Evolutionary conservation across 805 yeast species (phyloP), one percentile per base, ranked within the genome.

Genomic region (Jamesozyma hellenica): DNA sequence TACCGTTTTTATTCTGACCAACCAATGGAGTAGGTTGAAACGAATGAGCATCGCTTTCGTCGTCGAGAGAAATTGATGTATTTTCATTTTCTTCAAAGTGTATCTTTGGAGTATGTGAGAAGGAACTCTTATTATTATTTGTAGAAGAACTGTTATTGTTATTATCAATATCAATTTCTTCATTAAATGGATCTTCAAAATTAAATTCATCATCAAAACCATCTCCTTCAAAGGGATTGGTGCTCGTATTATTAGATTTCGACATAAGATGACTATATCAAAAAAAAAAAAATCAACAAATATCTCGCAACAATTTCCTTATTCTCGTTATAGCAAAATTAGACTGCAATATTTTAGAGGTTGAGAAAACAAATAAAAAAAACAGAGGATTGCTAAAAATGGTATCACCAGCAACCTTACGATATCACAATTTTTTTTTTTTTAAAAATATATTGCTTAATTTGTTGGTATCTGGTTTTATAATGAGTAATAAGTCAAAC

Each of bases 1-100:
- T 42, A 8, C 53, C 54, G 3, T 47, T 39, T 6, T 27, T 31
- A 31, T 42, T 27, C 6, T 39, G 42, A 28, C 49, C 50, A n/a
- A 55, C 34, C 27, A 48, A 46, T 16, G 61, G 61, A 16, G 61
- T 56, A 3, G 51, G 52, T 17, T 50, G 44, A 31, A 52, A 54
- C 5, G 61, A 56, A 40, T 52, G 54, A 9, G 28, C 45, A 37
- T 52, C 58, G 8, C 23, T 21, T 6, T 33, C 30, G 16, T 28
- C 27, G 13, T 19, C 31, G 28, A 33, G 16, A 9, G 9, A 14
- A 10, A 38, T 2, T 4, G 41, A 38, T 28, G 28, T 13, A 29
- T 32, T 21, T 21, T 34, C 42, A 11, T 25, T 12, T 12, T 36
- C 34, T 27, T 32, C 37, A n/a, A 36, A 27, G 23, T 5, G n/a